Base-by-base conservation (phyloP, 2,329 filamentous ascomycete genomes). In the Bipolaris oryzae region DNA sequence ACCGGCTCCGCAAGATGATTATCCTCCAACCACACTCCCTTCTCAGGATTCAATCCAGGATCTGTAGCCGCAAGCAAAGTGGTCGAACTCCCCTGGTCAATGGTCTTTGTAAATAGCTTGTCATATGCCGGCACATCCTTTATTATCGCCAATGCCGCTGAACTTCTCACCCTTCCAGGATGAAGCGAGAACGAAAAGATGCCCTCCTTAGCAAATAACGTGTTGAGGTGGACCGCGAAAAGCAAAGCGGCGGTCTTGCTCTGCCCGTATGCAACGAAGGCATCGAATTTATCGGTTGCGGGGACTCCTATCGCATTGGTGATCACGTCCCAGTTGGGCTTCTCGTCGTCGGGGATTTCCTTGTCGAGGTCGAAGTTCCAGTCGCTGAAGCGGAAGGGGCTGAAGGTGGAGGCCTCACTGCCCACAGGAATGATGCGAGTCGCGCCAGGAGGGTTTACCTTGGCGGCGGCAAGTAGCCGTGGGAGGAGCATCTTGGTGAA, bases 401-500 rank as follows among this genome's bases (percentile, higher is more conserved):
- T 50, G 10, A 21, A 25, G 7, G n/a, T 7, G 10, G 10, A 34
- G 5, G 42, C 48, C 2, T 10, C 15, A n/a, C 58, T 58, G 38
- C 31, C 45, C 1, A 65, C 35, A 21, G n/a, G 25, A 5, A 67
- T 43, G 18, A 67, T 50, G 25, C 64, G 60, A 0, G 62, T 62
- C 1, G 37, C 42, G 11, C 62, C 64, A 35, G 28, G 28, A 23
- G 44, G 16, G 5, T 34, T 35, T 15, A 18, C 18, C 44, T 35
- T 46, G 1, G 54, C 51, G 1, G 64, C 53, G 11, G 56, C 49
- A 11, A 15, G 43, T 7, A 81, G 62, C 1, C 68, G 70, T 5
- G 76, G 77, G 1, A 79, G 66, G 0, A 82, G 69, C 0, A 77
- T 64, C 15, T 71, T 74, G 23, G 72, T 76, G 18, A 81, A 59